phyloP scores from a whole-genome alignment of 2,329 filamentous ascomycete species.

The Aspergillus hortae region DNA sequence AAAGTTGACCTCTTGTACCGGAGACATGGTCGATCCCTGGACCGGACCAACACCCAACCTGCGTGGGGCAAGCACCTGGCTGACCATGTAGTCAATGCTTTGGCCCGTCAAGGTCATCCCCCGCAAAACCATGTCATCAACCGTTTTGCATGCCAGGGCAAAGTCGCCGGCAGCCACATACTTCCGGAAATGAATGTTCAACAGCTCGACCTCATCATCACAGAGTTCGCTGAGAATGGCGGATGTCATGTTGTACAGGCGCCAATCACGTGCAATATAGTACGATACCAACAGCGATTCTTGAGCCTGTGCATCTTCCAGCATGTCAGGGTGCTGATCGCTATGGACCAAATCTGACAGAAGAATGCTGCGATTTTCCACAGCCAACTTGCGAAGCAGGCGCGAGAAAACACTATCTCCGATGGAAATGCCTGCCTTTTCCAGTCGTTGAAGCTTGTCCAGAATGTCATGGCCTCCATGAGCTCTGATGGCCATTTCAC shows the following conservation, averaged over 20 bases:
- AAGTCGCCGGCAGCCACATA: constrained; percentile 32
- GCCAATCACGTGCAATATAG: constrained; percentile 49
- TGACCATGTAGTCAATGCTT: constrained; percentile 45
- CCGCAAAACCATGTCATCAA: constrained; percentile 50
- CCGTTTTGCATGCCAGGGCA: constrained; percentile 26
- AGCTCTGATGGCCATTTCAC: constrained; percentile 70
- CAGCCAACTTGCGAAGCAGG: constrained; percentile 62
- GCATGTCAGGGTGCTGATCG: constrained; percentile 63
- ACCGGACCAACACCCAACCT: constrained; percentile 20
- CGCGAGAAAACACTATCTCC: constrained; percentile 62
- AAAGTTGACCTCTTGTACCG: constrained; percentile 40
- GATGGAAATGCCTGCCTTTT: constrained; percentile 60
- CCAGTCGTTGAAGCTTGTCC: constrained; percentile 58
- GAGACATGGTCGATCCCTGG: constrained; percentile 23
- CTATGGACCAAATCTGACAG: constrained; percentile 53
- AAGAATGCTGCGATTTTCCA: constrained; percentile 51
- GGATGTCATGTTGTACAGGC: constrained; percentile 54
- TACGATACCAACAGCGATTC: constrained; percentile 53
- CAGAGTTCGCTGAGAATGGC: constrained; percentile 47
- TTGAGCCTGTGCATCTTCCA: constrained; percentile 55
- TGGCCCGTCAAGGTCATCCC: constrained; percentile 39
- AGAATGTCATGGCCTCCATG: constrained; percentile 54
- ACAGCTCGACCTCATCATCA: constrained; percentile 27
- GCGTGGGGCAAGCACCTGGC: constrained; percentile 30
- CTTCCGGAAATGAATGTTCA: constrained; percentile 40